These are phyloP conservation scores for Phoenix roebelenii DNA, from an alignment of 176 grass and related monocot genomes.

Conservation along the genomic window DNA sequence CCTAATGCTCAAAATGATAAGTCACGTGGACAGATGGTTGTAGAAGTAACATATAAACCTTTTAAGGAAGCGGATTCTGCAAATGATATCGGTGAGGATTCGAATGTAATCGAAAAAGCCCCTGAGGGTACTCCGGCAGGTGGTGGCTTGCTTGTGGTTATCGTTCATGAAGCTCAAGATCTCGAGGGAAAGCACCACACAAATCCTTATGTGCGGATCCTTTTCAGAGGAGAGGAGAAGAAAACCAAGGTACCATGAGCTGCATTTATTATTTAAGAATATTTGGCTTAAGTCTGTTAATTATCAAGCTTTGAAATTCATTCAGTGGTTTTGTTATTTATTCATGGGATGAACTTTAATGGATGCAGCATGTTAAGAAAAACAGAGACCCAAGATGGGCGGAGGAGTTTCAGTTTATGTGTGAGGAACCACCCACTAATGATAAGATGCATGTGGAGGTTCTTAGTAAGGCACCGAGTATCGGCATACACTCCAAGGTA, in stretches of 20 bases:
- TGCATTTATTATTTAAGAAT: too few relatives aligned
- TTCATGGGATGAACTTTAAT: background rate
- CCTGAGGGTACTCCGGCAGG: conserved; percentile 58
- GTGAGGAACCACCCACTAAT: conserved; percentile 54
- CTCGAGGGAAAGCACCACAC: conserved; percentile 84
- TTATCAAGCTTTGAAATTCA: too few relatives aligned
- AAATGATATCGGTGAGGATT: conserved; percentile 49
- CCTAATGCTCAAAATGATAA: conserved; percentile 66
- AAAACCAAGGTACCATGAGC: conserved; percentile 13
- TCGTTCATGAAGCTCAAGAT: conserved; percentile 73
- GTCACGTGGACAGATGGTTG: conserved; percentile 46
- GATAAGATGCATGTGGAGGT: conserved; percentile 81
- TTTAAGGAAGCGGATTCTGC: conserved; percentile 59
- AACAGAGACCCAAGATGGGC: conserved; percentile 75
- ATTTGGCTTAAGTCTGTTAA: too few relatives aligned
- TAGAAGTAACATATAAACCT: conserved; percentile 54
- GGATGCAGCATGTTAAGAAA: conserved; percentile 69
- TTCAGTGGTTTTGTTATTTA: too few relatives aligned
- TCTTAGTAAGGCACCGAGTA: conserved; percentile 60
- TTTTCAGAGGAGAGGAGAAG: conserved; percentile 63
- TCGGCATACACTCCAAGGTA: conserved; percentile 84
- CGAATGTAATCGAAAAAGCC: conserved; percentile 45
- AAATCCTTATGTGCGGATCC: conserved; percentile 59
- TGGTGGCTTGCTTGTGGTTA: conserved; percentile 67
- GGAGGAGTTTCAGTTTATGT: conserved; percentile 66